phyloP scores from a whole-genome alignment of 257 asterid species.

The Solanum chmielewskii region DNA sequence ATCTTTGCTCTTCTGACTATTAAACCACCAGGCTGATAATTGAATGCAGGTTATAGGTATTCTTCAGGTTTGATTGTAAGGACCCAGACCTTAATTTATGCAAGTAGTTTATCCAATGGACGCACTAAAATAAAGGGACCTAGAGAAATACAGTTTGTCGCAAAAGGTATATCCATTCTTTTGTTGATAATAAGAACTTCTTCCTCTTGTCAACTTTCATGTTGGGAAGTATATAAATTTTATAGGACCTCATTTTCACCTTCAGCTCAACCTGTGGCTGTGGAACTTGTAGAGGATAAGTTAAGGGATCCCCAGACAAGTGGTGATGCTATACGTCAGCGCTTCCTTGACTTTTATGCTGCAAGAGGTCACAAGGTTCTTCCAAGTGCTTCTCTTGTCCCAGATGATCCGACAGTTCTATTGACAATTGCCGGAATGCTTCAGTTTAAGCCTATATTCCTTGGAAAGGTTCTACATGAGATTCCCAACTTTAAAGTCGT shows the following conservation, averaged over 20 bases:
- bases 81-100: slow-evolving; percentile 18
- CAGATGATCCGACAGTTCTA: slow-evolving; percentile 94
- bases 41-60: slow-evolving; percentile 35
- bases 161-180: slow-evolving; percentile 37
- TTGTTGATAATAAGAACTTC: neutral
- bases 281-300: slow-evolving; percentile 47
- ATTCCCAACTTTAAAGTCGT: slow-evolving; percentile 7
- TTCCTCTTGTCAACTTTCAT: neutral
- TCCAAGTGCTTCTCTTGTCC: slow-evolving; percentile 94
- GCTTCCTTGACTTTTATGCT: slow-evolving; percentile 80
- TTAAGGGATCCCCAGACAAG: slow-evolving; percentile 21
- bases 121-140: slow-evolving; percentile 3
- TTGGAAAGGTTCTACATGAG: slow-evolving; percentile 65
- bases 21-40: neutral
- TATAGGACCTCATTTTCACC: slow-evolving; percentile 36
- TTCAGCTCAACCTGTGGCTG: slow-evolving; percentile 59
- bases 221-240: neutral
- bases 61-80: slow-evolving; percentile 23
- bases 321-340: slow-evolving; percentile 75
- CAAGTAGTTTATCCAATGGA: slow-evolving; percentile 14
- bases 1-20: neutral
- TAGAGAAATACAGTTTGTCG: slow-evolving; percentile 2
- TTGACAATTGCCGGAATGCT: slow-evolving; percentile 98
- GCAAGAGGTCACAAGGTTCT: slow-evolving; percentile 72
- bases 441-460: slow-evolving; percentile 95